These are phyloP conservation scores for Trichophyton mentagrophytes DNA, from an alignment of 2,329 filamentous ascomycete species.

Conservation along the genomic window DNA sequence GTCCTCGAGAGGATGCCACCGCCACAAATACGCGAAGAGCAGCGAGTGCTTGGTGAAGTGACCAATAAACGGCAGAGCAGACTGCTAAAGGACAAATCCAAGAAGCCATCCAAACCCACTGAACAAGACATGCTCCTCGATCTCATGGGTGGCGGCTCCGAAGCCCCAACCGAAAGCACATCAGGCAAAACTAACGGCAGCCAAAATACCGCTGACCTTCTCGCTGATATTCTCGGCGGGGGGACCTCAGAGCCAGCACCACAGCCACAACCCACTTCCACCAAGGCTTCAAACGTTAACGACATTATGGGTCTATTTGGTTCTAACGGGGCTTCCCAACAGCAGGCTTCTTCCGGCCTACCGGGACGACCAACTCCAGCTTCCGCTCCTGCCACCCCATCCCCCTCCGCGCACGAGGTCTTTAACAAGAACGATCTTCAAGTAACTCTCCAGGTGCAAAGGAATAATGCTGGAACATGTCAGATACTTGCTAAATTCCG, in stretches of 20 bases:
- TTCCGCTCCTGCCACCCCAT: conserved; percentile 31
- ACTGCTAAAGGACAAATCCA: conserved; percentile 58
- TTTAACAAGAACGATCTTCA: conserved; percentile 79
- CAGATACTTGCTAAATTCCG: conserved; percentile 75
- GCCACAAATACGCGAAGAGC: conserved; percentile 91
- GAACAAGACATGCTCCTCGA: conserved; percentile 88
- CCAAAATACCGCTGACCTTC: conserved; percentile 68
- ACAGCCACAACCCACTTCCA: conserved; percentile 36
- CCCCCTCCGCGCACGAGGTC: conserved; percentile 48
- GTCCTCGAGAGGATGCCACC: conserved; percentile 97
- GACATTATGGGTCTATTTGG: conserved; percentile 89
- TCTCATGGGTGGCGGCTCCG: conserved; percentile 69
- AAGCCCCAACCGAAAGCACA: conserved; percentile 47
- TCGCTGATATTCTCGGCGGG: conserved; percentile 83
- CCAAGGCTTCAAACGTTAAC: conserved; percentile 49
- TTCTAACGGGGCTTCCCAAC: conserved; percentile 32
- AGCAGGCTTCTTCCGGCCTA: conserved; percentile 35
- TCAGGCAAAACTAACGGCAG: conserved; percentile 44
- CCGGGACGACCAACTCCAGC: conserved; percentile 40
- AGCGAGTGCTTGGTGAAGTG: conserved; percentile 74
- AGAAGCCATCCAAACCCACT: conserved; percentile 63
- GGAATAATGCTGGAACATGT: conserved; percentile 55
- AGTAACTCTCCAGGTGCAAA: conserved; percentile 70
- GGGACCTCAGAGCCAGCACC: conserved; percentile 34
- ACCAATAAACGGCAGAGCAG: conserved; percentile 52